These are phyloP conservation scores for Lippia alba DNA, from an alignment of 305 asterid genomes.

Conservation along the genomic window DNA sequence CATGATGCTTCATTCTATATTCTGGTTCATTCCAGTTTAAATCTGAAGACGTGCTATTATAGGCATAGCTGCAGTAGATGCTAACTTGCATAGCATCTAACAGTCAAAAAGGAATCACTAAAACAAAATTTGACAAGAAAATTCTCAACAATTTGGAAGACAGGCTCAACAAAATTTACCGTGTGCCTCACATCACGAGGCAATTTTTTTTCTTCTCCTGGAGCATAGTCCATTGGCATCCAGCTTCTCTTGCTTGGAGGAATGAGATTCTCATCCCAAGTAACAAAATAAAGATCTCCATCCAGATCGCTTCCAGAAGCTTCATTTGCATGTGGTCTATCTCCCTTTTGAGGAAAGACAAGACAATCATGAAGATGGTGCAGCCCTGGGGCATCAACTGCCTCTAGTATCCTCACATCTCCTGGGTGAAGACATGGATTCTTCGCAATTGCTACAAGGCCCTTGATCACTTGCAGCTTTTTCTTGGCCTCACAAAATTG, in stretches of 20 bases:
- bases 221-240: slow-evolving; percentile 79
- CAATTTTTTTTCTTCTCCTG: slow-evolving; percentile 51
- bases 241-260: slow-evolving; percentile 89
- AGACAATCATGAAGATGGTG: slow-evolving; percentile 80
- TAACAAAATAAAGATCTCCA: slow-evolving; percentile 88
- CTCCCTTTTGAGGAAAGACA: slow-evolving; percentile 90
- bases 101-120: slow-evolving; percentile 10
- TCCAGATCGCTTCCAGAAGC: slow-evolving; percentile 98
- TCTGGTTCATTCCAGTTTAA: slow-evolving; percentile 6
- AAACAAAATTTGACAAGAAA: not conserved
- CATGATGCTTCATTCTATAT: not conserved
- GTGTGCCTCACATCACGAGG: slow-evolving; percentile 60
- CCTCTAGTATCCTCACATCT: slow-evolving; percentile 87
- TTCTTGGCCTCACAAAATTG: slow-evolving; percentile 57
- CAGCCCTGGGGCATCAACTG: slow-evolving; percentile 70
- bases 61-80: not conserved
- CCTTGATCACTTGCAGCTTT: slow-evolving; percentile 58
- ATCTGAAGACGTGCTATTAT: slow-evolving; percentile 2
- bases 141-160: slow-evolving; percentile 14
- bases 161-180: slow-evolving; percentile 58
- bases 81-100: slow-evolving; percentile 16
- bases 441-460: slow-evolving; percentile 79
- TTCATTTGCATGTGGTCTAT: slow-evolving; percentile 87
- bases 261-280: slow-evolving; percentile 88
- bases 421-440: slow-evolving; percentile 97